Evolutionary conservation across 352 stramenopile species (phyloP).

Genomic region (Phytophthora niederhauseri): DNA sequence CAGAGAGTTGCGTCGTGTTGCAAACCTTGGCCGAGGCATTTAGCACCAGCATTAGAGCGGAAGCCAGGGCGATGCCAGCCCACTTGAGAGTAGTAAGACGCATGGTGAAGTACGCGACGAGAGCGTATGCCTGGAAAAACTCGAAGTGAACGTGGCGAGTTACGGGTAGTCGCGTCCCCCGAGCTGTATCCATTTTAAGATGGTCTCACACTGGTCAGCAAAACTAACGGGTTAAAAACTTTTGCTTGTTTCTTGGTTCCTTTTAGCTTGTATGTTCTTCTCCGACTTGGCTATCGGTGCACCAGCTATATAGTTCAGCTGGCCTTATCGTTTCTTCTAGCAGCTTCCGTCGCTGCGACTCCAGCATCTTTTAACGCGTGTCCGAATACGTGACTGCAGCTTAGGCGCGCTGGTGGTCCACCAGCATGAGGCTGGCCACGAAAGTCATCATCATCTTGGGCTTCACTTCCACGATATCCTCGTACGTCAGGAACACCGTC

Average conservation of each 20-base stretch:
- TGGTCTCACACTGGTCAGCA: neutral
- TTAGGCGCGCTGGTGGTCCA: constrained; percentile 65
- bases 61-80: neutral
- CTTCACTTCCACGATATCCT: constrained; percentile 95
- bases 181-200: neutral
- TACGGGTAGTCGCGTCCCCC: no score
- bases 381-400: neutral
- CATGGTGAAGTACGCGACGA: neutral
- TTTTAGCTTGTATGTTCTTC: neutral
- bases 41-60: neutral
- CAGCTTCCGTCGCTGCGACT: constrained; percentile 25
- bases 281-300: neutral
- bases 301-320: constrained; percentile 1
- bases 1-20: constrained; percentile 10
- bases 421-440: constrained; percentile 84
- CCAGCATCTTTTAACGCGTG: neutral
- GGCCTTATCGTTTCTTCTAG: constrained; percentile 11
- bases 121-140: neutral
- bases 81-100: constrained; percentile 2
- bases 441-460: constrained; percentile 94
- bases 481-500: constrained; percentile 92
- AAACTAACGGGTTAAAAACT: neutral
- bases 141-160: neutral
- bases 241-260: neutral
- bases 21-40: constrained; percentile 12